Percentiles rank a stretch among this genome's conserved stretches.
These are phyloP conservation scores for Kodamaea leandrae DNA, from an alignment of 805 yeast genomes.

Conservation along the genomic window DNA sequence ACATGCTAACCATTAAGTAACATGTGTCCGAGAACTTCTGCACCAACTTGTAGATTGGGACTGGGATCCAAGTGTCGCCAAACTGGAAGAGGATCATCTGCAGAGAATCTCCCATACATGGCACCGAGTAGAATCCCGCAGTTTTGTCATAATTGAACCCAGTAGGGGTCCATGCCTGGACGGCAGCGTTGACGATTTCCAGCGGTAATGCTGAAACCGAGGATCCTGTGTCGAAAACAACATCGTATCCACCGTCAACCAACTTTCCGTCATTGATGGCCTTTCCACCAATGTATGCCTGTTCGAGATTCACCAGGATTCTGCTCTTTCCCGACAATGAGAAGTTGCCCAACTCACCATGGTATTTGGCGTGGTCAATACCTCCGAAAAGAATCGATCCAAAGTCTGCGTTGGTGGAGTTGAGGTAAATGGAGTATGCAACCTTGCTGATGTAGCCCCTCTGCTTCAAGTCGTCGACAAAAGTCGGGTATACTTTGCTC, in stretches of 20 bases:
- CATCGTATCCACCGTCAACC: conserved; percentile 7
- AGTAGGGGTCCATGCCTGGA: conserved; percentile 6
- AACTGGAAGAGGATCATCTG: conserved; percentile 5
- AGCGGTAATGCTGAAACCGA: conserved; percentile 8
- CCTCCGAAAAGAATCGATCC: conserved; percentile 75
- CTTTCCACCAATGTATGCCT: conserved; percentile 4
- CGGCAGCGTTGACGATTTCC: conserved; percentile 8
- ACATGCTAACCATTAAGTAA: conserved; percentile 7
- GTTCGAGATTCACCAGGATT: conserved; percentile 6
- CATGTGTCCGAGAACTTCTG: conserved; percentile 10
- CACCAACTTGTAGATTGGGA: conserved; percentile 5
- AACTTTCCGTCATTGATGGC: conserved; percentile 1
- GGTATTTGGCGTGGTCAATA: conserved; percentile 60
- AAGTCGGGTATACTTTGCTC: conserved; percentile 49
- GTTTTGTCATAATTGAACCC: conserved; percentile 6
- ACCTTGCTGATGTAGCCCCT: conserved; percentile 55
- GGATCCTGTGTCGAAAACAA: conserved; percentile 9
- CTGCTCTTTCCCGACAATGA: conserved; percentile 6
- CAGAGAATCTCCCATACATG: conserved; percentile 5
- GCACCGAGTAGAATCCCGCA: conserved; percentile 9
- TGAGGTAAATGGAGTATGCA: conserved; percentile 63
- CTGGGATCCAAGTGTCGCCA: conserved; percentile 8
- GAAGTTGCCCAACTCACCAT: conserved; percentile 40
- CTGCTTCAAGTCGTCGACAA: conserved; percentile 59
- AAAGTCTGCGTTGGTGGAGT: conserved; percentile 34